Evolutionary conservation across 306 rosid genomes (phyloP), one percentile per base, ranked within the genome.

Genomic region (Malus orientalis): DNA sequence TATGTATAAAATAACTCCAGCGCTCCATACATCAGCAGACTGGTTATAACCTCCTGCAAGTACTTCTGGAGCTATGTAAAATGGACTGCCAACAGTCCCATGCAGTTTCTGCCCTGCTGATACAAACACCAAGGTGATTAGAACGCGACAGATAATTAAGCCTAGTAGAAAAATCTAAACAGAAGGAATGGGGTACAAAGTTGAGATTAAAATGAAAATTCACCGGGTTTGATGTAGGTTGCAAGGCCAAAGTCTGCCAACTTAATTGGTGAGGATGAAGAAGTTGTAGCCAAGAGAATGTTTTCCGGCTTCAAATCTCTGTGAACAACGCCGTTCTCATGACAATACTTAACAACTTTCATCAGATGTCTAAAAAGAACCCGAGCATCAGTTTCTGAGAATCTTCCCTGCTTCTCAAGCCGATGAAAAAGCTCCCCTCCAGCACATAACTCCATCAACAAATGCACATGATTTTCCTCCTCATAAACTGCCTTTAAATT

Each of bases 201-300:
- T 60, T 73, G 74, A 78, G 58, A 29, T 40, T 5, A 42, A 70
- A 67, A 60, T 8, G 45, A 33, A 75, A 25, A n/a, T 12, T 47
- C 86, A 91, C 97, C 97, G 11, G 94, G 94, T 78, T 82, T 86
- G 74, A 90, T 86, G 87, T 89, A 91, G 75, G 97, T 91, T 68
- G 97, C 97, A 65, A 91, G 97, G 40, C 97, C 97, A 81, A 89
- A 91, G 84, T 91, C 93, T 6, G 97, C 94, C 82, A 91, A 85
- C 83, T 91, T 91, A 74, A 91, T 89, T 32, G 94, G 94, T 57
- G 97, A 91, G 13, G 94, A 86, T 22, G 81, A 85, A 65, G 91
- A 82, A 71, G 80, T 80, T 32, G 94, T 91, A 61, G 94, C 92
- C 83, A 89, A 75, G 61, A 91, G 97, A 85, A 91, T 86, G 78